These are phyloP conservation scores for Amanita brunnescens DNA, from an alignment of 768 basidiomycete species.

Conservation along the genomic window DNA sequence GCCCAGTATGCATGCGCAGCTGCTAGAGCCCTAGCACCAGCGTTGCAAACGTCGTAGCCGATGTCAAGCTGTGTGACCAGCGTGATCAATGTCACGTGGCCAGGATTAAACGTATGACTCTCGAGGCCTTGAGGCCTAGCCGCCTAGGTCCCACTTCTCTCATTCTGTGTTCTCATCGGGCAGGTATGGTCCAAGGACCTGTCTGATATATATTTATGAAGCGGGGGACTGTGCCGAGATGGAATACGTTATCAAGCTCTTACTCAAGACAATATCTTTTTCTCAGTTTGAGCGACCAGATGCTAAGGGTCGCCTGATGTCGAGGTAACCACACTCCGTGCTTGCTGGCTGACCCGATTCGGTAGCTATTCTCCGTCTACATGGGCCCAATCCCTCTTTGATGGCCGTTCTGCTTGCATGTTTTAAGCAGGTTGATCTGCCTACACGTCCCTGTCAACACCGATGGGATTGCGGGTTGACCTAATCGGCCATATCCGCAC, in stretches of 20 bases:
- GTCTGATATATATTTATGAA: neutral
- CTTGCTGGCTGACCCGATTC: neutral
- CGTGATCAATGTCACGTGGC: constrained; percentile 3
- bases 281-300: neutral
- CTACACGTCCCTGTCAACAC: constrained; percentile 1
- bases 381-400: neutral
- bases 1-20: constrained; percentile 37
- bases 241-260: constrained; percentile 3
- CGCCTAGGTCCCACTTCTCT: neutral
- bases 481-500: constrained; percentile 42
- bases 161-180: neutral
- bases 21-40: constrained; percentile 1
- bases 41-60: neutral
- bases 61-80: neutral
- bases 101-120: neutral
- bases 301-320: no score
- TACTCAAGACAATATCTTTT: neutral
- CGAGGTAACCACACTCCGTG: neutral
- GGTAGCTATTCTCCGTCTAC: neutral
- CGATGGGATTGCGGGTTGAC: constrained; percentile 16
- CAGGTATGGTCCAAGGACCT: neutral
- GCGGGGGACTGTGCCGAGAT: neutral
- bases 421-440: constrained; percentile 4
- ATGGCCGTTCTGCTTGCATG: neutral
- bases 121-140: no score